These are phyloP conservation scores for Penicillium sp. DNA, from an alignment of 2,329 filamentous ascomycete genomes.

Conservation along the genomic window DNA sequence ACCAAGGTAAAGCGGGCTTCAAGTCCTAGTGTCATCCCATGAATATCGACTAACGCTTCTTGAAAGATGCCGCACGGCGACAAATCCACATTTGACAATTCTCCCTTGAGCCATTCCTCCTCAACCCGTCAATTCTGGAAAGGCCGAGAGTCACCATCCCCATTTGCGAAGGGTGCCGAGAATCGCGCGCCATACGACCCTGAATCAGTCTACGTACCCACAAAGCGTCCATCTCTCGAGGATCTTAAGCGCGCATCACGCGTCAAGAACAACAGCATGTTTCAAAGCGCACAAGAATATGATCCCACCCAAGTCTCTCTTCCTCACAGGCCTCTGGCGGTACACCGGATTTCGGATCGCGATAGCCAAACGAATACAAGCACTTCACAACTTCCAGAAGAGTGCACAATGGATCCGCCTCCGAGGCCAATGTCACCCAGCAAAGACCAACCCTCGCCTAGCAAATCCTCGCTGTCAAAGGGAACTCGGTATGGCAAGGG, in stretches of 20 bases:
- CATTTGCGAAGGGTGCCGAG: conserved; percentile 59
- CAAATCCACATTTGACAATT: conserved; percentile 79
- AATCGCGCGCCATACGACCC: conserved; percentile 58
- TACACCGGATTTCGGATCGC: conserved; percentile 50
- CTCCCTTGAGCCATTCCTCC: conserved; percentile 57
- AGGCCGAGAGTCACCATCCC: conserved; percentile 61
- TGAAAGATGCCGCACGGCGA: conserved; percentile 67
- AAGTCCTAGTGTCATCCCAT: not conserved
- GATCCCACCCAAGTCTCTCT: conserved; percentile 71
- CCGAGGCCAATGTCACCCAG: conserved; percentile 51
- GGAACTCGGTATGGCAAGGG: conserved; percentile 49
- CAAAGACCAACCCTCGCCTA: conserved; percentile 69
- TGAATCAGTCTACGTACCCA: conserved; percentile 62
- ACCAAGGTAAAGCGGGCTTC: conserved; percentile 54
- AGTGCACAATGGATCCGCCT: conserved; percentile 11
- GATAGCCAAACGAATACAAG: conserved; percentile 66
- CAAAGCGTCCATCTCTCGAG: conserved; percentile 85
- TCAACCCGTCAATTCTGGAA: conserved; percentile 93
- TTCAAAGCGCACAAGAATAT: conserved; percentile 88
- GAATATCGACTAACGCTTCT: conserved; percentile 16
- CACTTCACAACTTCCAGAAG: conserved; percentile 34
- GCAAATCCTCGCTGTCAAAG: conserved; percentile 79
- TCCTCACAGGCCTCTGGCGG: conserved; percentile 75
- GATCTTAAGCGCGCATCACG: conserved; percentile 89
- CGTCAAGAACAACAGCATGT: conserved; percentile 97